A percentile compares a stretch with the other conserved stretches of the same genome.
These are phyloP conservation scores for Arthrobotrys sinensis DNA, from an alignment of 2,329 filamentous ascomycete species.

Conservation along the genomic window DNA sequence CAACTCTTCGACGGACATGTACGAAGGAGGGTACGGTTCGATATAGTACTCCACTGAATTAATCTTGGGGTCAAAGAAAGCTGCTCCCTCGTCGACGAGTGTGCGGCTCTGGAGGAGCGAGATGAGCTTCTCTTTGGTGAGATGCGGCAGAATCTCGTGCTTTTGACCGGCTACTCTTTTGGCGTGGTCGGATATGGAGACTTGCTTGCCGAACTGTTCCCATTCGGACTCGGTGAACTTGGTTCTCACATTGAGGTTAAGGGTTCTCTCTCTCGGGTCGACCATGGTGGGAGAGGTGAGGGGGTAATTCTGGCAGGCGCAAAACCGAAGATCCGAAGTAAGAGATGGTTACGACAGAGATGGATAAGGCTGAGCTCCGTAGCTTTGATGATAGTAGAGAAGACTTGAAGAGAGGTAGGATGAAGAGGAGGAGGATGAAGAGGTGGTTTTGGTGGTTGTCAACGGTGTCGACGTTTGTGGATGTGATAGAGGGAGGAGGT, in stretches of 20 bases:
- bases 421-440: too few relatives aligned
- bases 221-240: background rate
- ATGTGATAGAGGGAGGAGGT: too few relatives aligned
- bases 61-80: background rate
- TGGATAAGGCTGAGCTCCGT: too few relatives aligned
- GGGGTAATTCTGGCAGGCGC: background rate
- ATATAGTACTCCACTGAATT: conserved; percentile 21
- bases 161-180: conserved; percentile 24
- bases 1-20: background rate
- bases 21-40: conserved; percentile 37
- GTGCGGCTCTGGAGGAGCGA: background rate
- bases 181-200: background rate
- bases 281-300: background rate
- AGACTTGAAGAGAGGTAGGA: too few relatives aligned
- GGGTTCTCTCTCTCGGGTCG: background rate
- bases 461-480: too few relatives aligned
- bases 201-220: background rate
- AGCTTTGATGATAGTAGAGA: too few relatives aligned
- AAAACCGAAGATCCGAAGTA: too few relatives aligned
- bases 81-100: conserved; percentile 14
- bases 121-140: conserved; percentile 18
- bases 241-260: background rate
- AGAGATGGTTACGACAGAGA: too few relatives aligned
- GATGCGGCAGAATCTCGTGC: background rate
- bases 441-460: too few relatives aligned